Conservation (phyloP, 441 rosid species). For the Gossypium davidsonii region DNA sequence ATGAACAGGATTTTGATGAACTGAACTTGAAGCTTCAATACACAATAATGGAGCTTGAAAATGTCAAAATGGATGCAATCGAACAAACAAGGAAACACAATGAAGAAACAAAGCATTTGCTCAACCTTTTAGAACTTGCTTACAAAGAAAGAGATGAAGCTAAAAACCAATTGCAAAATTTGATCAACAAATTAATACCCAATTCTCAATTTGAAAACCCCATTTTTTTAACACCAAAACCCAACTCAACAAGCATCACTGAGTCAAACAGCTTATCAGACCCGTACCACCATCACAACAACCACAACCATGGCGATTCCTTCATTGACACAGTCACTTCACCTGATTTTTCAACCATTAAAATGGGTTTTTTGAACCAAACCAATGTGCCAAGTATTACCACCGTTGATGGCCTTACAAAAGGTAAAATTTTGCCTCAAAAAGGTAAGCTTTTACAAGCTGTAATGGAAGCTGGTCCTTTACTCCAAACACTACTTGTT, state of each 20-base stretch:
- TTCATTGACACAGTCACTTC: conserved; percentile 67
- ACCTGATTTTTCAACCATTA: conserved; percentile 57
- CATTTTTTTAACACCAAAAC: conserved; percentile 26
- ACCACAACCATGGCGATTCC: conserved; percentile 38
- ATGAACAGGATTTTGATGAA: conserved; percentile 51
- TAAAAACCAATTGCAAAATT: conserved; percentile 46
- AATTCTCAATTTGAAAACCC: conserved; percentile 21
- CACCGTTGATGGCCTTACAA: conserved; percentile 37
- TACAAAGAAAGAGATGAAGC: conserved; percentile 79
- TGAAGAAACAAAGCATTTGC: conserved; percentile 39
- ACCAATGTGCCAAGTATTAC: conserved; percentile 16
- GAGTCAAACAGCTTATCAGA: conserved; percentile 58
- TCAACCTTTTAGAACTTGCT: conserved; percentile 46
- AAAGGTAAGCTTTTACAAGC: conserved; percentile 66
- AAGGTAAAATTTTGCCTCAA: conserved; percentile 50
- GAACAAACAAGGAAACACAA: conserved; percentile 44
- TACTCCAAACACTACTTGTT: conserved; percentile 71
- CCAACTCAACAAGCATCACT: conserved; percentile 73
- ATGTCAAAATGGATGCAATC: conserved; percentile 51
- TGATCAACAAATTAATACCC: conserved; percentile 36
- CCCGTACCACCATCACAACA: conserved; percentile 30
- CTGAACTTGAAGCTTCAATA: conserved; percentile 57
- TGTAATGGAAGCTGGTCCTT: conserved; percentile 69
- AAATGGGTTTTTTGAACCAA: conserved; percentile 30
- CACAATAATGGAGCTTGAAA: conserved; percentile 49